phyloP scores from a whole-genome alignment of 1,139 yeast genomes.

The Hanseniaspora gamundiae region DNA sequence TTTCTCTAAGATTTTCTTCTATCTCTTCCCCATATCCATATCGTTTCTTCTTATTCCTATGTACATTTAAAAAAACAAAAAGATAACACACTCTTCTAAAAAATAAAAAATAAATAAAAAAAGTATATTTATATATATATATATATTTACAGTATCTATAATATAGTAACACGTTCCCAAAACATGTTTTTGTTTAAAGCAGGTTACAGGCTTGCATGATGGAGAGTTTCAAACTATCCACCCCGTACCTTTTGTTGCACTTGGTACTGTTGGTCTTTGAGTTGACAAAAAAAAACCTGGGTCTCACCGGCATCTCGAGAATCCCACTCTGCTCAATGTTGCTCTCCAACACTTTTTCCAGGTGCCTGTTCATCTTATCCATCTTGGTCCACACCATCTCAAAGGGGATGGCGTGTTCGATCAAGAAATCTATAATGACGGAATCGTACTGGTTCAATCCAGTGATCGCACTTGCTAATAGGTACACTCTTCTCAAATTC shows the following conservation, averaged over 20 bases:
- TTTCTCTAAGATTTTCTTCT: constrained; percentile 5
- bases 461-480: constrained; percentile 45
- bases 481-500: constrained; percentile 43
- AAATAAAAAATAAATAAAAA: too few relatives aligned
- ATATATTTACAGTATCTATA: neutral
- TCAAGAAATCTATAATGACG: constrained; percentile 39
- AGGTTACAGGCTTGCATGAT: constrained; percentile 30
- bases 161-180: neutral
- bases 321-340: constrained; percentile 21
- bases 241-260: constrained; percentile 28
- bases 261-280: constrained; percentile 20
- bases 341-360: constrained; percentile 15
- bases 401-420: constrained; percentile 48
- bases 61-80: neutral
- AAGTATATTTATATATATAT: neutral
- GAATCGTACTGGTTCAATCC: constrained; percentile 50
- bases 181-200: neutral
- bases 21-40: neutral
- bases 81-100: neutral
- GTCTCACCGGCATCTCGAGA: constrained; percentile 22
- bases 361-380: constrained; percentile 34
- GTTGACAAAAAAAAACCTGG: constrained; percentile 30
- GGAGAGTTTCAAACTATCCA: constrained; percentile 27
- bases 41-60: neutral
- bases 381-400: constrained; percentile 68